A percentile compares a stretch with the other conserved stretches of the same genome.
phyloP scores from a whole-genome alignment of 148 eudicot species.

The Fallopia convolvulus region DNA sequence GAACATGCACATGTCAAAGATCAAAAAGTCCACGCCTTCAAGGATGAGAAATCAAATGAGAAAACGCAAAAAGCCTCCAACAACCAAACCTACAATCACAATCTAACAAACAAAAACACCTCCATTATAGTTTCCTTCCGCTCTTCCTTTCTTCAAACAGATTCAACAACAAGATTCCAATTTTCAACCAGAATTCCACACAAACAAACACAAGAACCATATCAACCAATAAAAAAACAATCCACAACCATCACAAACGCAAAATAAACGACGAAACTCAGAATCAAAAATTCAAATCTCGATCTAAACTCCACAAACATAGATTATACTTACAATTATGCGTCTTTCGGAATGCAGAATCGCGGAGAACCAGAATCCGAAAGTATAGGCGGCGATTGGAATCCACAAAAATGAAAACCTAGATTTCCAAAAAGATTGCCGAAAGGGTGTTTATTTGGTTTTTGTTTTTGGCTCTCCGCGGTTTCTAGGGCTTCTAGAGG shows the following conservation, averaged over 20 bases:
- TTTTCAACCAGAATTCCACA: neutral
- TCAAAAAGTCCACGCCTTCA: no score
- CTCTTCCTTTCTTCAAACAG: neutral
- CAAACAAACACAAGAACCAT: neutral
- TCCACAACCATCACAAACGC: neutral
- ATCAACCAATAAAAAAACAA: neutral
- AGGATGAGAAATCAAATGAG: no score
- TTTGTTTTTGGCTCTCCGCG: neutral
- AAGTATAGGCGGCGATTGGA: neutral
- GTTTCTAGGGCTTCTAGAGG: neutral
- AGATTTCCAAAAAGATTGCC: neutral
- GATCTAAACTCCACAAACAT: neutral
- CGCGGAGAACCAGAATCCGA: neutral
- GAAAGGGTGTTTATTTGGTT: neutral
- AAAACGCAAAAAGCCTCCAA: neutral
- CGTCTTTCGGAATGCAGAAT: neutral
- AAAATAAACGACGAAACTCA: neutral
- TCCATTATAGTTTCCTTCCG: neutral
- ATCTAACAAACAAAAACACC: neutral
- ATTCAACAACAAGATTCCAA: neutral
- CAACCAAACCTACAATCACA: neutral
- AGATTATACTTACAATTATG: neutral
- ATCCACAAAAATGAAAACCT: neutral
- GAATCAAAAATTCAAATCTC: neutral
- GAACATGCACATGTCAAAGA: neutral